Conservation (phyloP, 2,329 filamentous ascomycete species). For the Ophiostoma perfectum region DNA sequence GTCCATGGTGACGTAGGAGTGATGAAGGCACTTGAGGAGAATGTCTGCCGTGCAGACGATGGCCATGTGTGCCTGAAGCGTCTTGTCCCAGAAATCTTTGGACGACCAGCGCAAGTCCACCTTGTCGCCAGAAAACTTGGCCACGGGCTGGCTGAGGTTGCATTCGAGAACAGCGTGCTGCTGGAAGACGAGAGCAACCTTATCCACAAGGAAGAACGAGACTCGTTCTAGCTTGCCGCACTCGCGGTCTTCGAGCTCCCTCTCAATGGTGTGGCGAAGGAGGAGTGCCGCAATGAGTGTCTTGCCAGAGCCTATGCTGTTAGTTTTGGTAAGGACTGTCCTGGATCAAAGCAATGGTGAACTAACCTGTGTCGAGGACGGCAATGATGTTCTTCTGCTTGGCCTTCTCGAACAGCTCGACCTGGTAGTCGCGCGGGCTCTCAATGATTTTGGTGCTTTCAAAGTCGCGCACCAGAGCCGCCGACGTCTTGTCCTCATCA, state of each 20-base stretch:
- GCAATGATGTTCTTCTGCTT: conserved; percentile 84
- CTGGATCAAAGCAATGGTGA: too few species aligned
- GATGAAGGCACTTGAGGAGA: conserved; percentile 69
- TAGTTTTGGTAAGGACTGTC: too few species aligned
- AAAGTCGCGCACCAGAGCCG: conserved; percentile 34
- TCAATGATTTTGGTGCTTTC: conserved; percentile 56
- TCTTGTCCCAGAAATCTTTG: conserved; percentile 46
- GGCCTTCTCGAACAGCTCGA: conserved; percentile 83
- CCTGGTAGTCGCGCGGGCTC: conserved; percentile 81
- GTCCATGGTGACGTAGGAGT: conserved; percentile 72
- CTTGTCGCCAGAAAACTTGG: conserved; percentile 69
- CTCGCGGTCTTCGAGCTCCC: conserved; percentile 67
- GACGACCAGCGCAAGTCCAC: conserved; percentile 36
- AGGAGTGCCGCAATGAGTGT: conserved; percentile 91
- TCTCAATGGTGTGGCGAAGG: conserved; percentile 66
- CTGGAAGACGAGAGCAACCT: conserved; percentile 84
- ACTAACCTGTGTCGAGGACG: conserved; percentile 68
- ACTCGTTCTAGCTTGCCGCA: conserved; percentile 56
- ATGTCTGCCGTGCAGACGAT: conserved; percentile 92
- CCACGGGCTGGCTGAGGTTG: conserved; percentile 73
- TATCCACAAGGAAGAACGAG: conserved; percentile 86
- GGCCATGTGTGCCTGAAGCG: conserved; percentile 63
- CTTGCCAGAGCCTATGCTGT: conserved; percentile 67
- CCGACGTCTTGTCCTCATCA: conserved; percentile 33
- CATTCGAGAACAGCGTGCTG: conserved; percentile 75